Evolutionary conservation across 2,329 filamentous ascomycete genomes (phyloP).

Genomic region (Periconia macrospinosa): DNA sequence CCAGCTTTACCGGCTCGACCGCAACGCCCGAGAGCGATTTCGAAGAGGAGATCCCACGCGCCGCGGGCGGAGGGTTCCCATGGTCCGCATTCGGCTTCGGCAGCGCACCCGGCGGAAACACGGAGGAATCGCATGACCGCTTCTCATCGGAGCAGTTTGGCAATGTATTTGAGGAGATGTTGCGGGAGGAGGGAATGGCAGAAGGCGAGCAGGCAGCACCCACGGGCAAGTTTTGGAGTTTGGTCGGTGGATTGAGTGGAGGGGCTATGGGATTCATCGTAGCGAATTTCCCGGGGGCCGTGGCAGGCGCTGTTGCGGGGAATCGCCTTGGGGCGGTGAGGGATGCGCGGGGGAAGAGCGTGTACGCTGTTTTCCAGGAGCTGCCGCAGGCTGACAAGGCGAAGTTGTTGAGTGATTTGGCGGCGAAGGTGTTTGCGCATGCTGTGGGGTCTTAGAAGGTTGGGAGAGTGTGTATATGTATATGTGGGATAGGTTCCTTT

Average conservation of each 20-base stretch:
- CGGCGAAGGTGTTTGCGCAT: slow-evolving; percentile 82
- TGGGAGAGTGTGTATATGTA: background rate
- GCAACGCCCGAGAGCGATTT: slow-evolving; percentile 49
- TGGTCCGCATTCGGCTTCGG: slow-evolving; percentile 74
- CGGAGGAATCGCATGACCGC: slow-evolving; percentile 54
- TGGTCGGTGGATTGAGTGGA: slow-evolving; percentile 83
- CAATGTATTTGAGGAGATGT: slow-evolving; percentile 61
- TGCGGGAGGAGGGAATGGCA: slow-evolving; percentile 65
- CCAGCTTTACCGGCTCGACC: slow-evolving; percentile 47
- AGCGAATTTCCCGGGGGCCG: slow-evolving; percentile 83
- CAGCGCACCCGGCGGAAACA: slow-evolving; percentile 44
- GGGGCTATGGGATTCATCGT: slow-evolving; percentile 93
- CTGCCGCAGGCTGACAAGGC: slow-evolving; percentile 82
- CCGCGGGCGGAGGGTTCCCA: slow-evolving; percentile 59
- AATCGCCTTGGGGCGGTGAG: slow-evolving; percentile 88
- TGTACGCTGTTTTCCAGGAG: slow-evolving; percentile 89
- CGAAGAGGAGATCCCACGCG: slow-evolving; percentile 55
- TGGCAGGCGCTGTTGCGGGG: slow-evolving; percentile 89
- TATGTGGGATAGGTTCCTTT: background rate
- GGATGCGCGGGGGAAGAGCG: slow-evolving; percentile 91
- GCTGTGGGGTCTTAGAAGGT: slow-evolving; percentile 54
- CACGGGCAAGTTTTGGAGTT: slow-evolving; percentile 80
- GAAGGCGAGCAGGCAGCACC: slow-evolving; percentile 63
- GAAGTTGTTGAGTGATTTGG: slow-evolving; percentile 78
- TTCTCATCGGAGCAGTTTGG: slow-evolving; percentile 81